These are phyloP conservation scores for Candolleomyces aberdarensis DNA, from an alignment of 768 basidiomycete species.

Conservation along the genomic window DNA sequence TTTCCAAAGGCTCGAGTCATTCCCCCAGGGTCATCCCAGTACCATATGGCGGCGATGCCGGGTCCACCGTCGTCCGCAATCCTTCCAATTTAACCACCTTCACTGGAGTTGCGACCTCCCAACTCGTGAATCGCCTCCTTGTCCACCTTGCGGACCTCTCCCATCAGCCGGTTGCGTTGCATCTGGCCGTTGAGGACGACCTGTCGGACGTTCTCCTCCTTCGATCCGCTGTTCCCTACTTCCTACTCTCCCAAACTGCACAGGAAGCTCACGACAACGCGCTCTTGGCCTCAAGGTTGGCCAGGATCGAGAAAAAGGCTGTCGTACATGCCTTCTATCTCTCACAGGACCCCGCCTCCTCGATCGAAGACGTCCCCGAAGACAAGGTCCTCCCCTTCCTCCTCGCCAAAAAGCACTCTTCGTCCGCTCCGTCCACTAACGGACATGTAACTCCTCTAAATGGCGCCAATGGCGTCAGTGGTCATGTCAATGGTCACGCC, in stretches of 20 bases:
- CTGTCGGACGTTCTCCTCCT: slow-evolving; percentile 75
- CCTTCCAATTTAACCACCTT: slow-evolving; percentile 53
- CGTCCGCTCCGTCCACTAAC: slow-evolving; percentile 33
- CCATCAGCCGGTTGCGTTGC: slow-evolving; percentile 61
- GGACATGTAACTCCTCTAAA: slow-evolving; percentile 27
- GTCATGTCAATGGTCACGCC: slow-evolving; percentile 22
- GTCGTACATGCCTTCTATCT: slow-evolving; percentile 85
- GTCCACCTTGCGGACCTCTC: slow-evolving; percentile 70
- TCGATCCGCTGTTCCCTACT: slow-evolving; percentile 75
- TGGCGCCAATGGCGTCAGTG: slow-evolving; percentile 22
- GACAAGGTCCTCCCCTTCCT: slow-evolving; percentile 62
- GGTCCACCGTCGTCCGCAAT: slow-evolving; percentile 52
- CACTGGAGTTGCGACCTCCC: slow-evolving; percentile 50
- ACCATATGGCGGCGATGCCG: slow-evolving; percentile 66
- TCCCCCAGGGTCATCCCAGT: slow-evolving; percentile 45
- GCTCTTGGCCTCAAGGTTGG: slow-evolving; percentile 78
- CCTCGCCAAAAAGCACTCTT: slow-evolving; percentile 37
- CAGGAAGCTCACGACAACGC: slow-evolving; percentile 91
- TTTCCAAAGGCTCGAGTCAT: slow-evolving; percentile 32
- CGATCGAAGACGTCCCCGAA: slow-evolving; percentile 51
- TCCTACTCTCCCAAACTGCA: slow-evolving; percentile 71
- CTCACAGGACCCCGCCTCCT: slow-evolving; percentile 30
- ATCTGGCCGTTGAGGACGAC: slow-evolving; percentile 63
- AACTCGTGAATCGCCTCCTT: slow-evolving; percentile 57
- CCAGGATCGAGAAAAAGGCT: slow-evolving; percentile 62